phyloP scores from a whole-genome alignment of 352 stramenopile species.

The Phytopythium vexans region DNA sequence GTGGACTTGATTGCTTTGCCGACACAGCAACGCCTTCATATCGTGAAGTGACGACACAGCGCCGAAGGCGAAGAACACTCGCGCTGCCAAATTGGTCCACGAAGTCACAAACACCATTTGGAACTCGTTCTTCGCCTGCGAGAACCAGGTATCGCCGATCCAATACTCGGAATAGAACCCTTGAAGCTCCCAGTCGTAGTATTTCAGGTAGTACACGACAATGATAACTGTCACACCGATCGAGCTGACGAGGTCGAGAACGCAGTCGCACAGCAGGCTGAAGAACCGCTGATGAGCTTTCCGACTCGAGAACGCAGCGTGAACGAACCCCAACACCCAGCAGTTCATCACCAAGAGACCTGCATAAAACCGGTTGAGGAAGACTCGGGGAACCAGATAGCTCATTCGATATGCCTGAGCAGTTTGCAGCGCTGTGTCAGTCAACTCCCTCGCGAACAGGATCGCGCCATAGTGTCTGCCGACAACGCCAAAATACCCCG shows the following conservation, averaged over 20 bases:
- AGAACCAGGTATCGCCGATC: constrained; percentile 27
- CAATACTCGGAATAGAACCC: constrained; percentile 21
- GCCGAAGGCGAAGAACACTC: constrained; percentile 14
- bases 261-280: constrained; percentile 20
- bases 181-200: constrained; percentile 10
- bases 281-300: constrained; percentile 21
- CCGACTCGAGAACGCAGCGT: constrained; percentile 8
- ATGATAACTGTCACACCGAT: constrained; percentile 20
- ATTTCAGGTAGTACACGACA: constrained; percentile 11
- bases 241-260: constrained; percentile 27
- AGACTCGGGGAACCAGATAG: constrained; percentile 11
- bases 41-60: constrained; percentile 4
- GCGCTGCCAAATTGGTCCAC: constrained; percentile 19
- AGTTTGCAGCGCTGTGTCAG: constrained; percentile 28
- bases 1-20: not conserved
- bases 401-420: constrained; percentile 34
- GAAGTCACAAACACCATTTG: constrained; percentile 27
- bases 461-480: constrained; percentile 16
- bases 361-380: constrained; percentile 26
- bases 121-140: constrained; percentile 18
- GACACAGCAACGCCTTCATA: constrained; percentile 5
- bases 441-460: constrained; percentile 11
- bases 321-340: constrained; percentile 19
- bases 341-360: constrained; percentile 19
- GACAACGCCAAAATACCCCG: constrained; percentile 14